Evolutionary conservation across 208 protist genomes (phyloP).

Genomic region (Phytomonas sp.): DNA sequence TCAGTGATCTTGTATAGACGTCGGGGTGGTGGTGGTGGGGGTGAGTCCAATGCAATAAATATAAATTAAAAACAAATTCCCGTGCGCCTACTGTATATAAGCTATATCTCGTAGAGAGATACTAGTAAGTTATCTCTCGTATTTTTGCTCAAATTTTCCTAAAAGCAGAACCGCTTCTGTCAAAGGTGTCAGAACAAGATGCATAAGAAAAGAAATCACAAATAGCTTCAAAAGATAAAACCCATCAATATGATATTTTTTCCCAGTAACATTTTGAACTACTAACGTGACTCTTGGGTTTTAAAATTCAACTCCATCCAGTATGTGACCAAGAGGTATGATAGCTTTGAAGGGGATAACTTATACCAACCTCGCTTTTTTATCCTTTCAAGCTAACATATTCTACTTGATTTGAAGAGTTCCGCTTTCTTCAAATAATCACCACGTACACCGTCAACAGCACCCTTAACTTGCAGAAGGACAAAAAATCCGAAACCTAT

Average conservation of each 20-base stretch:
- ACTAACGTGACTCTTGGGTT: background rate
- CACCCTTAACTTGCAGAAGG: background rate
- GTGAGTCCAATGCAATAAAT: background rate
- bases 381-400: background rate
- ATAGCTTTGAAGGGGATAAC: background rate
- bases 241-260: conserved; percentile 2
- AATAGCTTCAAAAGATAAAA: conserved; percentile 12
- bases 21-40: background rate
- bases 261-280: background rate
- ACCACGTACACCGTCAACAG: conserved; percentile 1
- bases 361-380: background rate
- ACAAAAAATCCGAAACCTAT: background rate
- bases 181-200: background rate
- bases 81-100: background rate
- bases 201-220: conserved; percentile 7
- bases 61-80: background rate
- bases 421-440: background rate
- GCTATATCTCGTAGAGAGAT: conserved; percentile 1
- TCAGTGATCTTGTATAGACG: background rate
- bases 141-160: background rate
- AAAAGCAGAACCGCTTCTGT: background rate
- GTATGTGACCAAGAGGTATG: conserved; percentile 5
- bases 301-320: conserved; percentile 7
- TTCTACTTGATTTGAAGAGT: background rate
- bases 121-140: background rate